Evolutionary conservation across 495 filamentous ascomycete species (phyloP).

Genomic region (Penicillium lagena): DNA sequence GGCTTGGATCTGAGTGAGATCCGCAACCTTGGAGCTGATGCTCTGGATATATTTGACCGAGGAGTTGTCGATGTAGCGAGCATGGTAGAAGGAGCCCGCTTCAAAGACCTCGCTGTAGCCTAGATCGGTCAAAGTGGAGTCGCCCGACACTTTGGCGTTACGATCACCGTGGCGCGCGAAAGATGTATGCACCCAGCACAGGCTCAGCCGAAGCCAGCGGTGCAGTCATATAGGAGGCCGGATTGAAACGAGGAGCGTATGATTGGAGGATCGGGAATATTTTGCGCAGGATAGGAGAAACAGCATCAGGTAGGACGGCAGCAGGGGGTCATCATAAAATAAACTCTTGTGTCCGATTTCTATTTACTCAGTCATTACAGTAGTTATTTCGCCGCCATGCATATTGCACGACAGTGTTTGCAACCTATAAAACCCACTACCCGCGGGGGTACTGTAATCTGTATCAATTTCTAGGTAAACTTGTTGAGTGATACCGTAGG

Average conservation of each 20-base stretch:
- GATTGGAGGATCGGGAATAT: background rate
- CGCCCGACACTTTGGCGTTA: constrained; percentile 50
- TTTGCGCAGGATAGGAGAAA: too few relatives aligned
- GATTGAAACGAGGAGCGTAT: constrained; percentile 28
- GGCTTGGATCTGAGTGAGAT: constrained; percentile 50
- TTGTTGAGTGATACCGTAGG: too few relatives aligned
- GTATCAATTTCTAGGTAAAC: too few relatives aligned
- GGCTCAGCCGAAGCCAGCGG: constrained; percentile 48
- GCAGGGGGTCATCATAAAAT: too few relatives aligned
- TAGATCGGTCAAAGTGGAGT: constrained; percentile 49
- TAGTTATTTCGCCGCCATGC: too few relatives aligned
- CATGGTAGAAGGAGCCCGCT: constrained; percentile 55
- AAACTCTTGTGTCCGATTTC: too few relatives aligned
- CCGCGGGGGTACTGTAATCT: too few relatives aligned
- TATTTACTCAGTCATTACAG: too few relatives aligned
- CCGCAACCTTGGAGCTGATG: constrained; percentile 51
- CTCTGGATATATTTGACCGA: constrained; percentile 48
- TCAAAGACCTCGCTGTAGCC: constrained; percentile 57
- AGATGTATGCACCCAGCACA: constrained; percentile 57
- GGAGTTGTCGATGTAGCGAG: constrained; percentile 48
- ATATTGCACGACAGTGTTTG: too few relatives aligned
- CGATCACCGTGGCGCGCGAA: constrained; percentile 61
- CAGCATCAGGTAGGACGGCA: too few relatives aligned
- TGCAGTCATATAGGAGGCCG: constrained; percentile 16
- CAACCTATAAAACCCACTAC: too few relatives aligned